Evolutionary conservation across 371 early-diverging fungal genomes (phyloP).

Genomic region (Blastocladiella emersonii): DNA sequence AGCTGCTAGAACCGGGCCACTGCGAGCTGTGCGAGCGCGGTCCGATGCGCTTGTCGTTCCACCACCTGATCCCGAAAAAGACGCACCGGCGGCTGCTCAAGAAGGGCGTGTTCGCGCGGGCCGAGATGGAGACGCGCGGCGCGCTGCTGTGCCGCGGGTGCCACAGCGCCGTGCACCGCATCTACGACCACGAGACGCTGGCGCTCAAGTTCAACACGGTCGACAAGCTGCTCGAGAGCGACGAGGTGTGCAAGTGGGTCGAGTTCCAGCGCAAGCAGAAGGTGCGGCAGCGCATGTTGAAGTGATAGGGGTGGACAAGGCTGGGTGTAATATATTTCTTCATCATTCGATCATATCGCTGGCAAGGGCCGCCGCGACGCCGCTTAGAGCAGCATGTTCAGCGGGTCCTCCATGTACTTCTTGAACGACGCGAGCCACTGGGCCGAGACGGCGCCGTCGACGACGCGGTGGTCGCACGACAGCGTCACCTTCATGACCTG

Average conservation of each 20-base stretch:
- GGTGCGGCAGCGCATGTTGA: neutral
- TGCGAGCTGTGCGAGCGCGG: slow-evolving; percentile 12
- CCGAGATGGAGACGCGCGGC: slow-evolving; percentile 11
- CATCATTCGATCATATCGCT: too few relatives aligned
- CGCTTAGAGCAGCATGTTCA: slow-evolving; percentile 71
- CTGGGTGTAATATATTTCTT: too few relatives aligned
- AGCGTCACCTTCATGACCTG: slow-evolving; percentile 77
- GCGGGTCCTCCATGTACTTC: slow-evolving; percentile 89
- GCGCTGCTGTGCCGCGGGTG: slow-evolving; percentile 13
- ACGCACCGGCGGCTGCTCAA: slow-evolving; percentile 10
- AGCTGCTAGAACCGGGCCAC: slow-evolving; percentile 7
- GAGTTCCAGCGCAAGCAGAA: slow-evolving; percentile 11
- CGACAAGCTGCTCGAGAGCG: slow-evolving; percentile 10
- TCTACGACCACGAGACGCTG: slow-evolving; percentile 10
- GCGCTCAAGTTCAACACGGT: slow-evolving; percentile 12
- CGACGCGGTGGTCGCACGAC: slow-evolving; percentile 90
- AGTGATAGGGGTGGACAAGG: too few relatives aligned
- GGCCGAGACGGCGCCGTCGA: slow-evolving; percentile 92
- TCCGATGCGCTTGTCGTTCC: slow-evolving; percentile 14
- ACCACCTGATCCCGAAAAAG: slow-evolving; percentile 15
- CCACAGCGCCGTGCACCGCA: slow-evolving; percentile 13
- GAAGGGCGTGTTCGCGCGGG: slow-evolving; percentile 8
- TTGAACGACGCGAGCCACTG: slow-evolving; percentile 84
- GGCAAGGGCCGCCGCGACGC: too few relatives aligned
- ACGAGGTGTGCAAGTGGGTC: slow-evolving; percentile 9